Percentiles rank a stretch among this genome's conserved stretches.
Conservation (phyloP, 108 stramenopile species). For the Cyclostephanos invisitatus region DNA sequence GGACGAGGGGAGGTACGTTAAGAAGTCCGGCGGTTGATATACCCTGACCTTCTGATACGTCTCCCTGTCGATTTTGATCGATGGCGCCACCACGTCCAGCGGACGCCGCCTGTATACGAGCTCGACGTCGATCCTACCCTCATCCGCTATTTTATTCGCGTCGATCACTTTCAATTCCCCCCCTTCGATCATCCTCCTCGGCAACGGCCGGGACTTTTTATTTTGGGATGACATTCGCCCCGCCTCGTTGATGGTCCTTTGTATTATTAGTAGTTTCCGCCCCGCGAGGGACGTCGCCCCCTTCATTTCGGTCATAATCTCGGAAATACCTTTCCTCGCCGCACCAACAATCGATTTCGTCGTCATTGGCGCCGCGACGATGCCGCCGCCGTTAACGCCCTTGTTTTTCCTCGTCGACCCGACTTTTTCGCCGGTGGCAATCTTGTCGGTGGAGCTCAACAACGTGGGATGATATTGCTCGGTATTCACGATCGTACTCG, state of each 20-base stretch:
- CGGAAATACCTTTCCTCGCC: neutral
- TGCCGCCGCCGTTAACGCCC: no score
- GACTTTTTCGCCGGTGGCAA: no score
- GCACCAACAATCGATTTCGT: neutral
- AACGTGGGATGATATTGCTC: no score
- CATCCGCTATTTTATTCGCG: conserved; percentile 35
- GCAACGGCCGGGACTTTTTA: neutral
- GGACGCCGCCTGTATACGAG: conserved; percentile 19
- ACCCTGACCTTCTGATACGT: conserved; percentile 39
- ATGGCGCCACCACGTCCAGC: conserved; percentile 3
- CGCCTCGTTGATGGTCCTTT: neutral
- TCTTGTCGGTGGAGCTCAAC: no score
- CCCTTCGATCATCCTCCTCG: neutral
- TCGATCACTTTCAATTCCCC: conserved; percentile 43
- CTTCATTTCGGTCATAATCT: no score
- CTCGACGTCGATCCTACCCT: conserved; percentile 42
- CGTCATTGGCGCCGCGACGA: no score
- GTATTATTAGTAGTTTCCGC: neutral
- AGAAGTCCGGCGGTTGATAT: conserved; percentile 28
- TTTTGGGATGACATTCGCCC: neutral
- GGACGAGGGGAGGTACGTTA: conserved; percentile 39
- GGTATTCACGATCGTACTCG: no score
- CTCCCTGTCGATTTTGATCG: conserved; percentile 45
- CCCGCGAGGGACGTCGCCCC: no score
- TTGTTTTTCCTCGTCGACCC: no score